Evolutionary conservation across 1,284 basidiomycete species (phyloP).

Genomic region (Malassezia pachydermatis): DNA sequence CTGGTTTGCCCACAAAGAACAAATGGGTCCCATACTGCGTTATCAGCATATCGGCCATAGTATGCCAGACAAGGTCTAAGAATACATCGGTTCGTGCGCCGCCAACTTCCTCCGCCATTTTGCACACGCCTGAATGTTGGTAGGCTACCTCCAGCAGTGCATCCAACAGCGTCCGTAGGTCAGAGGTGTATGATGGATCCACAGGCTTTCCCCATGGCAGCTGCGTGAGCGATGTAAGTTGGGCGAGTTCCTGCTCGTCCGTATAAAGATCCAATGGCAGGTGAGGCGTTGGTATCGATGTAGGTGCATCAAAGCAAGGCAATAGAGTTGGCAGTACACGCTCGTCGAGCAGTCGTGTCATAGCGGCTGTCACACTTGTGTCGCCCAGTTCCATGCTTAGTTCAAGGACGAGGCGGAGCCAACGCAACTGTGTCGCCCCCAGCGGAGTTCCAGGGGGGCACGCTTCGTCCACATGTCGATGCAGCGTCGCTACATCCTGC

Average conservation of each 20-base stretch:
- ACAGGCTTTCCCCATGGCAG: background rate
- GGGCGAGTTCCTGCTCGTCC: background rate
- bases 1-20: conserved; percentile 79
- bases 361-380: background rate
- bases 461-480: background rate
- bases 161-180: background rate
- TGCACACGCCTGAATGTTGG: background rate
- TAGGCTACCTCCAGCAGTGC: background rate
- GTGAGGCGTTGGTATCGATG: no score
- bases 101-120: conserved; percentile 5
- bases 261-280: background rate
- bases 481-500: background rate
- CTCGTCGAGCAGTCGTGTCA: background rate
- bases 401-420: background rate
- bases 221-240: background rate
- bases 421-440: no score
- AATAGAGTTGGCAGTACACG: background rate
- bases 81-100: conserved; percentile 22
- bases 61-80: conserved; percentile 71
- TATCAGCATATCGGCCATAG: conserved; percentile 66
- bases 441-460: no score
- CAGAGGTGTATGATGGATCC: background rate
- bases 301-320: background rate
- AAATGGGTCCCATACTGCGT: conserved; percentile 69
- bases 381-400: conserved; percentile 3